phyloP scores from a whole-genome alignment of 2,329 filamentous ascomycete genomes.

The Penicillium vulpinum region DNA sequence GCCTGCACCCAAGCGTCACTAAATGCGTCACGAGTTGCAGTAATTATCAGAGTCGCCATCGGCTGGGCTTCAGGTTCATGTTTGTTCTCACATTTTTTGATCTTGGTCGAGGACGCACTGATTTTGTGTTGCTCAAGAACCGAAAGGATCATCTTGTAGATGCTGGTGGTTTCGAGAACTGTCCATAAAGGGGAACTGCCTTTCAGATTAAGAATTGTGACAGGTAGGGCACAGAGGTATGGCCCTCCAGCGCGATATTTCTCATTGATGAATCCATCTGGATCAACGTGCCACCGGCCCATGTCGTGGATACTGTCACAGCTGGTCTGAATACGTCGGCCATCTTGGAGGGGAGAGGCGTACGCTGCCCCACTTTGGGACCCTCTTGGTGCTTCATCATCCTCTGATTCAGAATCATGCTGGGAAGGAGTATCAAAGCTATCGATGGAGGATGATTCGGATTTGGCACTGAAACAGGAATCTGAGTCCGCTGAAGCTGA shows the following conservation, averaged over 20 bases:
- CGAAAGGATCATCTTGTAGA: neutral
- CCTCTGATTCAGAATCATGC: neutral
- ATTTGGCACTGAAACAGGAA: neutral
- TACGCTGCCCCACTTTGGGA: neutral
- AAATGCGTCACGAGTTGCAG: neutral
- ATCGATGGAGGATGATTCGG: neutral
- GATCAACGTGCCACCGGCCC: neutral
- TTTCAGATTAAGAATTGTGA: neutral
- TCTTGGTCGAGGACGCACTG: neutral
- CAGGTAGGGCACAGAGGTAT: neutral
- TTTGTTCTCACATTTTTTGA: neutral
- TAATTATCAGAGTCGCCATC: neutral
- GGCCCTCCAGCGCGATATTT: neutral
- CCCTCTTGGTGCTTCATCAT: neutral
- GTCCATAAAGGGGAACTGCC: neutral
- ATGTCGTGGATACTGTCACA: neutral
- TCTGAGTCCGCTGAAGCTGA: neutral
- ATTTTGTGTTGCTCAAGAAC: neutral
- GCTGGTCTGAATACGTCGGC: neutral
- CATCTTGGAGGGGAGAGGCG: neutral
- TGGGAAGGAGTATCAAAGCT: neutral
- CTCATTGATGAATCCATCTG: constrained; percentile 1
- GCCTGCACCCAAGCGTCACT: neutral
- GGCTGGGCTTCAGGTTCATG: neutral
- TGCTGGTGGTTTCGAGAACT: neutral